Base-by-base conservation (phyloP, 2,329 filamentous ascomycete genomes). In the Leptographium procerum region DNA sequence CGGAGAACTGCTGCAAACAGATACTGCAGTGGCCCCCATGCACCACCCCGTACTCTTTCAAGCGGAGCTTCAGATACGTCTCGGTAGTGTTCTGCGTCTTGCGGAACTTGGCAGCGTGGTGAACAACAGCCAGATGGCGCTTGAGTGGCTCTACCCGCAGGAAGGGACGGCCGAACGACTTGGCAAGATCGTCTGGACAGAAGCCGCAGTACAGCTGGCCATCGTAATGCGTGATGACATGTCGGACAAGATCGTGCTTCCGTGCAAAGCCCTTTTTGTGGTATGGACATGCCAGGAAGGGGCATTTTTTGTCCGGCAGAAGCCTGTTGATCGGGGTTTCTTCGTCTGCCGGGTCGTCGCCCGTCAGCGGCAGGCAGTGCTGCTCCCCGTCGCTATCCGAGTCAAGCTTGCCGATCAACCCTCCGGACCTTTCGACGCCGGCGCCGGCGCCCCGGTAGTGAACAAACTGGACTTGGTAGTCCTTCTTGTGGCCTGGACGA, bases 151-250 rank as follows among this genome's bases (percentile, higher is more conserved):
- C 58, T 13, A 59, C 58, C 6, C 58, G 58, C 19, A 48, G 31
- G 33, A 59, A 59, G 13, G 54, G 50, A 0, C 54, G 54, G 1
- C 54, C 54, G 34, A 59, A 59, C 1, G 55, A 48, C 22, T 51
- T 34, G 16, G 58, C 50, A 3, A 59, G 54, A 13, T 45, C 54
- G 14, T 59, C 52, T 7, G 59, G 59, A n/a, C 59, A 60, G 36
- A 60, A 60, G 7, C 59, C 56, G 22, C 59, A 60, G 47, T 58
- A 58, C 48, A 60, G 47, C 13, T 34, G 56, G 16, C 59, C 59
- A 24, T 60, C 56, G 9, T 56, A 60, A 24, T 60, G 59, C 6
- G 59, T 60, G 34, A 60, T 60, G 34, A 60, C 48, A 31, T 60
- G 59, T 1, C 59, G 59, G 8, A 60, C 53, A 8, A 60, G 59